Evolutionary conservation across 129 eudicot species (phyloP), one percentile per base, ranked within the genome.

Genomic region (Kitagawia praeruptora): DNA sequence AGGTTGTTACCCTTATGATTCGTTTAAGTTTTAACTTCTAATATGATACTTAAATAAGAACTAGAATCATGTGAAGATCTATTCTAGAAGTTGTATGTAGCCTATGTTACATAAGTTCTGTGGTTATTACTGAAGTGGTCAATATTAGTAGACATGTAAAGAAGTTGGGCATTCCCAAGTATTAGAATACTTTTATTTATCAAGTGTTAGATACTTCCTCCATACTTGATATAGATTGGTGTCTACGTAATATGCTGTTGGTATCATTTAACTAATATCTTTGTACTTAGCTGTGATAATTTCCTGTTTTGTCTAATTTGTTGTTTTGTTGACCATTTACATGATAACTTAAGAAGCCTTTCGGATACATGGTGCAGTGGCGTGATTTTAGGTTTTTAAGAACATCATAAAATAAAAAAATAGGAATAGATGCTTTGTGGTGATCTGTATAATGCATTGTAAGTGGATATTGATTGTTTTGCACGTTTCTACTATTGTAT

Each of bases 401-500:
- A 58, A 58, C 34, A 8, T n/a, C 27, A 58, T 27, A 63, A 46
- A 9, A 34, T 15, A 7, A 66, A 28, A 28, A 4, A 66, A 66
- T 27, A 66, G 19, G 12, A 9, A 64, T 23, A 28, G 40, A 66
- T 1, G 41, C 41, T 27, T 66, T 66, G 41, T 34, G 72, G 72
- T 41, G 47, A 41, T 39, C 5, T 44, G 21, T 40, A 28, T 76
- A 37, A 41, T 51, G 46, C 31, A 23, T 27, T 56, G 41, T 74
- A 21, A 28, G 25, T 56, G 11, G 31, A 13, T 13, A 5, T 46
- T 81, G 66, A 74, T 74, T 77, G 31, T 71, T 21, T 39, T n/a
- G 70, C 13, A 37, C 2, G 64, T 46, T 31, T 77, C 7, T 81
- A 11, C 54, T 25, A 61, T 82, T 84, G 47, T 38, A 37, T 70